phyloP scores from a whole-genome alignment of 2,329 filamentous ascomycete species.

The Cladophialophora psammophila region DNA sequence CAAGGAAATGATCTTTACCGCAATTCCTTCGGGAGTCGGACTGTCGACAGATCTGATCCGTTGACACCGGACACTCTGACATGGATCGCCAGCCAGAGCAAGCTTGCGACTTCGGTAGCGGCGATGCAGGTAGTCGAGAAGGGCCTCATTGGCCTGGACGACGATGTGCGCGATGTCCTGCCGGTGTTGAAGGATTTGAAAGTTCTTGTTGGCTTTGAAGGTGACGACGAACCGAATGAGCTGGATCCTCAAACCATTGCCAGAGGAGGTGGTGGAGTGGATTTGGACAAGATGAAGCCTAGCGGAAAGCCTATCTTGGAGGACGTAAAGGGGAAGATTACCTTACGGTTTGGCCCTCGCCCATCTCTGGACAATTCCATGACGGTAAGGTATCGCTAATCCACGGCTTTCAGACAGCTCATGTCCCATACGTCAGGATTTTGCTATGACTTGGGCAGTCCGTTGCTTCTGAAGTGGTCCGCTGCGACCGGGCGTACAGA shows the following conservation, averaged over 20 bases:
- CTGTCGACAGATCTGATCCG: slow-evolving; percentile 22
- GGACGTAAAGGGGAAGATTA: slow-evolving; percentile 29
- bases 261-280: background rate
- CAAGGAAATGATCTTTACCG: slow-evolving; percentile 18
- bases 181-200: slow-evolving; percentile 59
- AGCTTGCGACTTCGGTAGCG: slow-evolving; percentile 60
- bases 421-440: slow-evolving; percentile 27
- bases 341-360: slow-evolving; percentile 13
- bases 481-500: slow-evolving; percentile 16
- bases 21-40: slow-evolving; percentile 10
- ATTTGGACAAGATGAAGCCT: slow-evolving; percentile 21
- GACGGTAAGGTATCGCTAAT: background rate
- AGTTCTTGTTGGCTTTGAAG: slow-evolving; percentile 43
- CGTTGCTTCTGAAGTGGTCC: slow-evolving; percentile 28
- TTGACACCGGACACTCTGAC: slow-evolving; percentile 34
- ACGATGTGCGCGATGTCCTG: slow-evolving; percentile 54
- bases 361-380: background rate
- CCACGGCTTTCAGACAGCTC: slow-evolving; percentile 40
- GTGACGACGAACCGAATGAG: slow-evolving; percentile 2
- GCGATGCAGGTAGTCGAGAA: slow-evolving; percentile 63
- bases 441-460: slow-evolving; percentile 22
- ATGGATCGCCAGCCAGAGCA: slow-evolving; percentile 44
- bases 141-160: slow-evolving; percentile 56
- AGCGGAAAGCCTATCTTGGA: slow-evolving; percentile 21
- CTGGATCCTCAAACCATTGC: background rate